phyloP scores from a whole-genome alignment of 306 rosid genomes.

The Dicorynia guianensis region DNA sequence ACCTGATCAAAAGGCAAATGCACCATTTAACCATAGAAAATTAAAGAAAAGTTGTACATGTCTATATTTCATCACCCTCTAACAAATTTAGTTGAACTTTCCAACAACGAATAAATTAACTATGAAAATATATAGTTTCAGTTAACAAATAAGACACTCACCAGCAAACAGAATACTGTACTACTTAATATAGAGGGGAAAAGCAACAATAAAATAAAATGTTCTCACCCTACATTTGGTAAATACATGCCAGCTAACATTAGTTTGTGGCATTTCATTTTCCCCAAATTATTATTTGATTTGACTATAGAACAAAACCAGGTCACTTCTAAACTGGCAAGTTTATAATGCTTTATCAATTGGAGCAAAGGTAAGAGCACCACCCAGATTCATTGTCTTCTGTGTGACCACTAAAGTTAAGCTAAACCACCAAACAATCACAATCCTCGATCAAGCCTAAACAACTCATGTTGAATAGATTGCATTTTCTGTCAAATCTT shows the following conservation, averaged over 20 bases:
- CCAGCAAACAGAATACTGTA: background rate
- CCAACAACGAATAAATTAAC: slow-evolving; percentile 8
- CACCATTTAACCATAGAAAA: background rate
- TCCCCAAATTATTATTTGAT: slow-evolving; percentile 15
- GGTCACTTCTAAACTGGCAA: slow-evolving; percentile 18
- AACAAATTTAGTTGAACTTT: background rate
- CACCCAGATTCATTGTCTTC: slow-evolving; percentile 1
- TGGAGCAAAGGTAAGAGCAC: background rate
- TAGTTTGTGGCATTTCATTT: background rate
- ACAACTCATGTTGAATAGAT: background rate
- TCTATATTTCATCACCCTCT: too few relatives aligned
- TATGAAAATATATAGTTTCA: slow-evolving; percentile 11
- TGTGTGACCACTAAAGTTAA: slow-evolving; percentile 9
- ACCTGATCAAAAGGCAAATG: slow-evolving; percentile 60
- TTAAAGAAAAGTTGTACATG: background rate
- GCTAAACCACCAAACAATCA: slow-evolving; percentile 21
- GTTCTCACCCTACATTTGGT: slow-evolving; percentile 15
- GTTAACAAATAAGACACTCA: slow-evolving; percentile 4
- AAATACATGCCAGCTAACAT: slow-evolving; percentile 15
- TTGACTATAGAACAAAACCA: slow-evolving; percentile 20
- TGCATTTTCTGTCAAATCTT: background rate
- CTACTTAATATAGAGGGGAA: background rate
- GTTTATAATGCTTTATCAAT: background rate
- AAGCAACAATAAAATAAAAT: background rate
- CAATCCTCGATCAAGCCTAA: slow-evolving; percentile 13